Base-by-base conservation (phyloP, 1,284 basidiomycete species). In the Ceratobasidium sp. region DNA sequence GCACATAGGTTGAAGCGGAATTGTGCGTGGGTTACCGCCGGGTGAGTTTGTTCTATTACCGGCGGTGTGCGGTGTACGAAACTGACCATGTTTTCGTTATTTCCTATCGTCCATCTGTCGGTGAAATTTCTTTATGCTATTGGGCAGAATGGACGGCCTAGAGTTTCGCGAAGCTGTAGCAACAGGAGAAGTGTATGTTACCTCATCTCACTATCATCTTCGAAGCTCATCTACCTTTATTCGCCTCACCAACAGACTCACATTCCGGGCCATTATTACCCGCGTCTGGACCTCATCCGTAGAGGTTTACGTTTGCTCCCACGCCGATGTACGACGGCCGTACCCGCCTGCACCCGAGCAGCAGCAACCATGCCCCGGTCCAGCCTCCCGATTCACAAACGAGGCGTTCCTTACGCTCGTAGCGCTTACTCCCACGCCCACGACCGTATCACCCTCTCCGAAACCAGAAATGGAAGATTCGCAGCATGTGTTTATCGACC, bases 221-320 rank as follows among this genome's bases (percentile, higher is more conserved):
- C 1, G 39, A n/a, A n/a, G n/a, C 46, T 28, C 20, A 26, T 39
- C 26, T 55, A 7, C 39, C 18, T 55, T 53, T 51, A 26, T 60
- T 60, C 12, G 55, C 60, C 33, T 46, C 33, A 40, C 18, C 15
- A 44, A 69, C 44, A 80, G 80, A 15, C 78, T 80, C n/a, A 79
- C 80, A 3, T 80, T 80, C 64, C 80, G 80, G 18, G 80, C 80
- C 7, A 78, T 79, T 40, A 76, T 80, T 9, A 79, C 78, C 7
- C 67, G 66, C 26, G 66, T 78, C 26, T 80, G 78, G 78, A 66
- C 70, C 40, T 79, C 80, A 15, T 80, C 80, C 3, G 71, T 80
- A n/a, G 80, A 80, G 55, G 80, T 80, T 20, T 80, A 80, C 58
- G 78, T 79, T 9, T 79, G 75, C 15, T 79, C 80, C 26, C 79